Evolutionary conservation across 2,329 filamentous ascomycete species (phyloP).

Genomic region (Nothophaeocryptopus gaeumannii): DNA sequence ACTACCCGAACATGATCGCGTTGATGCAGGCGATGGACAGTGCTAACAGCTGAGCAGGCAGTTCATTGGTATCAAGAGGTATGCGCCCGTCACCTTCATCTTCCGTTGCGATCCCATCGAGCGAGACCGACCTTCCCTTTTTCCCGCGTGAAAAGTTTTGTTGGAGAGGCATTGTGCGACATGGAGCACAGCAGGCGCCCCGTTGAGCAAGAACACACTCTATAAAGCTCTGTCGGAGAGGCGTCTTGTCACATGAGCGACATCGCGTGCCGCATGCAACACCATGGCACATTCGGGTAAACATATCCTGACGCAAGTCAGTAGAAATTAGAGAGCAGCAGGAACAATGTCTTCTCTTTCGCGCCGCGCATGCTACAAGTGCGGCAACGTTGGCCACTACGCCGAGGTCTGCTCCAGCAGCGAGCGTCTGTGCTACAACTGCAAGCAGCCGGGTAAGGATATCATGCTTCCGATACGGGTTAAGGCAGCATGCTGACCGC

Average conservation of each 20-base stretch:
- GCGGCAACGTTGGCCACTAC: constrained; percentile 54
- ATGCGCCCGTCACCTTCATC: constrained; percentile 11
- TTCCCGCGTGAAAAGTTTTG: constrained; percentile 11
- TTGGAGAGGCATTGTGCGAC: constrained; percentile 13
- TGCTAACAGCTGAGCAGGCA: constrained; percentile 16
- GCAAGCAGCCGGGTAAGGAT: constrained; percentile 76
- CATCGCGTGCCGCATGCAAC: too few species aligned
- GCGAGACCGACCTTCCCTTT: constrained; percentile 2
- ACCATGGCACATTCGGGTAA: background rate
- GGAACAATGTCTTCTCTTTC: constrained; percentile 52
- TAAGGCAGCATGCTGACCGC: constrained; percentile 33
- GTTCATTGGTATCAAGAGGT: constrained; percentile 23
- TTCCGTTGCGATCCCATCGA: constrained; percentile 1
- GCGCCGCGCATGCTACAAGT: constrained; percentile 55
- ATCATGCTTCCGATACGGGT: constrained; percentile 22
- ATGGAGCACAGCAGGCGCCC: background rate
- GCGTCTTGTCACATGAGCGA: background rate
- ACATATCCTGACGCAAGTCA: constrained; percentile 14
- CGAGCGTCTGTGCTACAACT: constrained; percentile 99
- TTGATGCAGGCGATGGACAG: background rate
- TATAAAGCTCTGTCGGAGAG: background rate
- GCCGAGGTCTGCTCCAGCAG: constrained; percentile 94
- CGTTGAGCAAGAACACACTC: background rate
- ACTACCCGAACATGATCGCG: too few species aligned
- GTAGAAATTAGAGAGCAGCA: constrained; percentile 15